Percentiles rank a stretch among this genome's conserved stretches.
Evolutionary conservation across 331 rosid genomes (phyloP).

Genomic region (Quercus lobata): DNA sequence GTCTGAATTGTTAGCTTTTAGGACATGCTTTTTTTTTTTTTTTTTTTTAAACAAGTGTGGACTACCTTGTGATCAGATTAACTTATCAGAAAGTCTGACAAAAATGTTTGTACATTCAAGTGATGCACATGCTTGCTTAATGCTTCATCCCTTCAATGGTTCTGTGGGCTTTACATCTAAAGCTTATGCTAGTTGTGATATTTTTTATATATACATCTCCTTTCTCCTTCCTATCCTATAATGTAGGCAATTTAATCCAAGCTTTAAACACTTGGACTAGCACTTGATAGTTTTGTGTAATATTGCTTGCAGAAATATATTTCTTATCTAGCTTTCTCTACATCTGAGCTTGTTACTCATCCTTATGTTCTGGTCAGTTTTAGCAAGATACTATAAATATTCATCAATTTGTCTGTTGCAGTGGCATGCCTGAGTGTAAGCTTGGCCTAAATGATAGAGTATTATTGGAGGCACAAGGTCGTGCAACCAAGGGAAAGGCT

Average conservation of each 20-base stretch:
- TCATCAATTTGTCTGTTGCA: constrained; percentile 38
- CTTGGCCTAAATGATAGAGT: constrained; percentile 96
- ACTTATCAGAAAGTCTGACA: not conserved
- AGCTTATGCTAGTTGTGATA: not conserved
- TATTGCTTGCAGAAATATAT: not conserved
- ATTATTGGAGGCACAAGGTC: constrained; percentile 93
- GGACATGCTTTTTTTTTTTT: not conserved
- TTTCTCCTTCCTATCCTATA: not conserved
- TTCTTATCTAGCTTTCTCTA: not conserved
- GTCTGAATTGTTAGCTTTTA: not conserved
- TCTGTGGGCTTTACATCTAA: not conserved
- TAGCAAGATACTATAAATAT: constrained; percentile 12
- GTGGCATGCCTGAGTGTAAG: constrained; percentile 99
- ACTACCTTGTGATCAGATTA: not conserved
- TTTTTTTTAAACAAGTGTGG: not conserved
- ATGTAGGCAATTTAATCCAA: not conserved
- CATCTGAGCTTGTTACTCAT: not conserved
- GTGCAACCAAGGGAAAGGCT: constrained; percentile 91
- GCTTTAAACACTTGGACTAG: not conserved
- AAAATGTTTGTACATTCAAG: not conserved
- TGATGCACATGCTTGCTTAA: not conserved
- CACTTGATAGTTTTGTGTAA: not conserved
- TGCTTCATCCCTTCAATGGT: not conserved
- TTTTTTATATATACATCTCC: not conserved
- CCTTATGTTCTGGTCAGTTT: constrained; percentile 5